Percentiles rank a stretch among this genome's conserved stretches.
These are phyloP conservation scores for Spergularia marina DNA, from an alignment of 148 eudicot genomes.

Conservation along the genomic window DNA sequence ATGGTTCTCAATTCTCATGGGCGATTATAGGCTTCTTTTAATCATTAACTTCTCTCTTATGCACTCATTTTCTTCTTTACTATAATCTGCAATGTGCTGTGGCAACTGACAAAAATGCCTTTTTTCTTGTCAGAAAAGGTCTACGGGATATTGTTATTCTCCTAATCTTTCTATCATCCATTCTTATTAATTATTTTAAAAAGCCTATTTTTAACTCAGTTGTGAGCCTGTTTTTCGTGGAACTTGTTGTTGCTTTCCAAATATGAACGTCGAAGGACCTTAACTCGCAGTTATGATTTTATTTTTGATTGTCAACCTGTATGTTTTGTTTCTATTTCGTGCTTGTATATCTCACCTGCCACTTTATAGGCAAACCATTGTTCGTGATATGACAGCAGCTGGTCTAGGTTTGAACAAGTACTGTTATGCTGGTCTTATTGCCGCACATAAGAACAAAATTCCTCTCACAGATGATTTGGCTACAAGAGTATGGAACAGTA, in stretches of 20 bases:
- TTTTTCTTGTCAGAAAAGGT: background rate
- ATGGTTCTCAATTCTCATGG: conserved; percentile 32
- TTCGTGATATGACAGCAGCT: conserved; percentile 95
- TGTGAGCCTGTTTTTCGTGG: background rate
- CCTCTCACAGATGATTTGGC: conserved; percentile 56
- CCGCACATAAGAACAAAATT: conserved; percentile 74
- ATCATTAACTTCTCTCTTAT: background rate
- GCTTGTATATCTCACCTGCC: conserved; percentile 9
- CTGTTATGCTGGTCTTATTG: conserved; percentile 90
- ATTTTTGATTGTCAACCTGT: background rate
- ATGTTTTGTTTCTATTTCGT: conserved; percentile 1
- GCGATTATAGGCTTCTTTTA: background rate
- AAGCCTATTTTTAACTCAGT: background rate
- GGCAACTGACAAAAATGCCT: conserved; percentile 6
- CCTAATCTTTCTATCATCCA: too few species aligned
- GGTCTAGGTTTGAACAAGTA: conserved; percentile 95
- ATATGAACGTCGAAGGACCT: background rate
- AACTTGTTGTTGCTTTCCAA: background rate
- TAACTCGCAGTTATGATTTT: background rate
- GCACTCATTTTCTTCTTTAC: background rate
- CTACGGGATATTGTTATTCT: conserved; percentile 1
- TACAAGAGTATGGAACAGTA: conserved; percentile 46
- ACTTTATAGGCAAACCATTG: conserved; percentile 66
- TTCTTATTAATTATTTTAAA: too few species aligned
- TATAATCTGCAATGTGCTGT: background rate